Evolutionary conservation across 192 early-diverging fungal species (phyloP).

Genomic region (Coemansia sp.): DNA sequence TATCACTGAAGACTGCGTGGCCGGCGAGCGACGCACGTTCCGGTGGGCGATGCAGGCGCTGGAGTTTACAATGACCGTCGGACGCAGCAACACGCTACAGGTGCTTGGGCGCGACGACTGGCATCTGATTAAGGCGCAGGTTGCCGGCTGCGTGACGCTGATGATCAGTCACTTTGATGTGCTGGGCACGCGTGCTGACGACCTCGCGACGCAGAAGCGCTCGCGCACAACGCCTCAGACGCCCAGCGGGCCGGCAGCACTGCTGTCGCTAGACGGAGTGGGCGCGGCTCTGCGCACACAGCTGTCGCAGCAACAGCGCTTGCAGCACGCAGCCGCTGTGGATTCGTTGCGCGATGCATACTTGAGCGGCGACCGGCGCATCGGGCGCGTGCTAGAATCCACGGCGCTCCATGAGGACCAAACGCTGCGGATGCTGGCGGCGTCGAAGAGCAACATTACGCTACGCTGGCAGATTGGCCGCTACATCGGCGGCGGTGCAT

Average conservation of each 20-base stretch:
- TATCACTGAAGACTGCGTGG: constrained; percentile 78
- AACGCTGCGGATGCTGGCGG: constrained; percentile 73
- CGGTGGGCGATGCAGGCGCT: constrained; percentile 82
- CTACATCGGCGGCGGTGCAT: constrained; percentile 83
- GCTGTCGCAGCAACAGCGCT: constrained; percentile 34
- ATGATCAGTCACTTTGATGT: constrained; percentile 83
- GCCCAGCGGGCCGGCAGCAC: constrained; percentile 22
- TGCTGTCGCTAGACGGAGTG: constrained; percentile 45
- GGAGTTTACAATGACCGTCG: constrained; percentile 78
- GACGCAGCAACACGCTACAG: constrained; percentile 69
- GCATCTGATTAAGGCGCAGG: constrained; percentile 64
- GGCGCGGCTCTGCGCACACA: constrained; percentile 43
- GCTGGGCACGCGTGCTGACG: constrained; percentile 59
- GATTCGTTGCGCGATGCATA: constrained; percentile 34
- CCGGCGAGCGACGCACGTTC: constrained; percentile 76
- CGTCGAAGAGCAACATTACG: constrained; percentile 74
- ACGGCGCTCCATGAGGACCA: constrained; percentile 72
- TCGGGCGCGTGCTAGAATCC: constrained; percentile 77
- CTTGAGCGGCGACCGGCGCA: constrained; percentile 26
- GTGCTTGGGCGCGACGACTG: constrained; percentile 72
- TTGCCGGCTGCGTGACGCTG: constrained; percentile 75
- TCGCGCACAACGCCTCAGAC: constrained; percentile 4
- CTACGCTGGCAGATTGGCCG: constrained; percentile 84
- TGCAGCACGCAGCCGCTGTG: constrained; percentile 32
- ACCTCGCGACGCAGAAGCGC: constrained; percentile 24